Evolutionary conservation across 768 basidiomycete species (phyloP).

Genomic region (Leucosporidium scottii): DNA sequence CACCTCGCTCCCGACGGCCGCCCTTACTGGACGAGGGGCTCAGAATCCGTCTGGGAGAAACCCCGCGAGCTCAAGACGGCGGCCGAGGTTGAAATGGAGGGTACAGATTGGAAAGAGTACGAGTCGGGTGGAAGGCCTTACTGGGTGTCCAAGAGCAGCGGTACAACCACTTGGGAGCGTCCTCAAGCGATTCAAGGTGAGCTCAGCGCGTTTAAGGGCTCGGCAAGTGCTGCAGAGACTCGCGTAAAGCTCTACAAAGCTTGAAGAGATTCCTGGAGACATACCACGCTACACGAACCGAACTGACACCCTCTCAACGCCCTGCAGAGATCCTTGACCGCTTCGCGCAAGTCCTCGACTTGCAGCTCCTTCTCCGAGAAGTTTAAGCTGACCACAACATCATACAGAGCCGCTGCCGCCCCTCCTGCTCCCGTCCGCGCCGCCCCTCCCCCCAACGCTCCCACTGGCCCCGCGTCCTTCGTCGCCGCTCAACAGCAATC

Average conservation of each 20-base stretch:
- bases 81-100: slow-evolving; percentile 59
- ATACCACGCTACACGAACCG: too few relatives aligned
- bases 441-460: slow-evolving; percentile 47
- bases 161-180: slow-evolving; percentile 97
- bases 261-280: too few relatives aligned
- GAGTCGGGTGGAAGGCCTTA: slow-evolving; percentile 57
- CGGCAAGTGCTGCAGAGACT: slow-evolving; percentile 41
- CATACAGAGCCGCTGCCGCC: background rate
- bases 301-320: too few relatives aligned
- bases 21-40: slow-evolving; percentile 26
- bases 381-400: background rate
- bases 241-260: background rate
- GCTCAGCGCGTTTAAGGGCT: slow-evolving; percentile 55
- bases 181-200: slow-evolving; percentile 68
- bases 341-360: slow-evolving; percentile 37
- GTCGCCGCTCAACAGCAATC: background rate
- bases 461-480: background rate
- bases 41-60: slow-evolving; percentile 67
- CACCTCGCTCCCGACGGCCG: slow-evolving; percentile 27
- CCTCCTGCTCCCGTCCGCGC: slow-evolving; percentile 3
- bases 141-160: slow-evolving; percentile 63
- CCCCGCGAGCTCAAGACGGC: slow-evolving; percentile 90
- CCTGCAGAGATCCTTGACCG: slow-evolving; percentile 24
- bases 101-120: slow-evolving; percentile 42
- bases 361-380: too few relatives aligned